Percentiles rank a stretch among this genome's conserved stretches.
These are phyloP conservation scores for Eutypella sp. DNA, from an alignment of 2,329 filamentous ascomycete species.

Conservation along the genomic window DNA sequence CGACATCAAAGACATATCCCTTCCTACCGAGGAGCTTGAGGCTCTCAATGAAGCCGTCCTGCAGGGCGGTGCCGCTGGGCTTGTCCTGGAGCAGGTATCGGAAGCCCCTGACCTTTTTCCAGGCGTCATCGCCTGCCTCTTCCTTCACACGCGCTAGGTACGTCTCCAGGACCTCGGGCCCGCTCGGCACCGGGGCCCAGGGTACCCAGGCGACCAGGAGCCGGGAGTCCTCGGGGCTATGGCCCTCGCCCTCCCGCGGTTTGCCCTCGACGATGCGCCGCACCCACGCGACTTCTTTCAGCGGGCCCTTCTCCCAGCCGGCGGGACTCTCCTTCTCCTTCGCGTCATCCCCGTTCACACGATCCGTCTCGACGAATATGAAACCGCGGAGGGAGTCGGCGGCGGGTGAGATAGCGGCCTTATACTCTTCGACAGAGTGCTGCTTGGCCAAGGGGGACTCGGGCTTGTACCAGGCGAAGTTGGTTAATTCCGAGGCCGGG, in stretches of 20 bases:
- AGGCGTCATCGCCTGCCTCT: constrained; percentile 55
- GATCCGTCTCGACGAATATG: constrained; percentile 79
- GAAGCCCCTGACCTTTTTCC: constrained; percentile 69
- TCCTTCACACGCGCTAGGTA: constrained; percentile 62
- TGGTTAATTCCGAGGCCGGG: constrained; percentile 60
- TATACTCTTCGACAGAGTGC: constrained; percentile 62
- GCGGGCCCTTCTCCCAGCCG: constrained; percentile 63
- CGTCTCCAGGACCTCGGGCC: constrained; percentile 50
- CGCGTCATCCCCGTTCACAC: constrained; percentile 53
- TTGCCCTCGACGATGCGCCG: constrained; percentile 59
- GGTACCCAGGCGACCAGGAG: constrained; percentile 68
- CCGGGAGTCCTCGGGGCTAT: constrained; percentile 43
- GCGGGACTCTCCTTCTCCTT: constrained; percentile 38
- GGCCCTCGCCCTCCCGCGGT: constrained; percentile 53
- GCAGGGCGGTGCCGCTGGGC: constrained; percentile 59
- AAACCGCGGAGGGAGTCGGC: constrained; percentile 57
- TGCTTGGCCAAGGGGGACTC: constrained; percentile 56
- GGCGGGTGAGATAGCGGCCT: constrained; percentile 34
- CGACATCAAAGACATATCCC: constrained; percentile 73
- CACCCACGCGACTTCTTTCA: constrained; percentile 68
- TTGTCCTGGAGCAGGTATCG: constrained; percentile 80
- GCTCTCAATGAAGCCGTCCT: constrained; percentile 58
- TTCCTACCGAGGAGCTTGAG: constrained; percentile 60
- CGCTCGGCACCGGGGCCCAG: constrained; percentile 78
- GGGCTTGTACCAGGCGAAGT: constrained; percentile 65